A percentile compares a stretch with the other conserved stretches of the same genome.
Conservation (phyloP, 2,329 filamentous ascomycete genomes). For the Nemania serpens region DNA sequence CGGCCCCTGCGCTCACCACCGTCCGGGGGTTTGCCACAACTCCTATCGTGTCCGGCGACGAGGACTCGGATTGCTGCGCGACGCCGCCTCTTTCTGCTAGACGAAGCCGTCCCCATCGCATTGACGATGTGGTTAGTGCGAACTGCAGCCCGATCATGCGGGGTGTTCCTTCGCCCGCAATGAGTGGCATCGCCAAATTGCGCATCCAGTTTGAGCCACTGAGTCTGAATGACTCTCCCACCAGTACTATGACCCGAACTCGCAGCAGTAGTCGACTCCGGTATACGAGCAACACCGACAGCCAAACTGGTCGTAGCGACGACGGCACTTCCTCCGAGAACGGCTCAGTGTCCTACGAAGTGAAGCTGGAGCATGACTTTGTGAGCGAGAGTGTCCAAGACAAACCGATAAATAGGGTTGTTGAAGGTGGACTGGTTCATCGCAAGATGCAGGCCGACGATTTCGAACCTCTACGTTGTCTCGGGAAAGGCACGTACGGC, state of each 20-base stretch:
- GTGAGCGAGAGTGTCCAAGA: conserved; percentile 67
- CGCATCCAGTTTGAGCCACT: conserved; percentile 81
- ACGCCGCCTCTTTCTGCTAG: conserved; percentile 46
- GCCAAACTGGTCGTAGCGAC: conserved; percentile 60
- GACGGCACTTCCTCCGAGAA: conserved; percentile 73
- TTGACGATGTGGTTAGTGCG: conserved; percentile 64
- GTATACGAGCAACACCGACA: conserved; percentile 57
- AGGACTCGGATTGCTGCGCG: conserved; percentile 58
- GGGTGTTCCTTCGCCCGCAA: conserved; percentile 54
- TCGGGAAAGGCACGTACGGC: conserved; percentile 95
- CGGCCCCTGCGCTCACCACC: conserved; percentile 56
- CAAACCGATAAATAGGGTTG: conserved; percentile 43
- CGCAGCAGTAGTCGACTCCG: conserved; percentile 61
- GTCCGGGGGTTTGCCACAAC: conserved; percentile 63
- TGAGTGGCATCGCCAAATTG: conserved; percentile 80
- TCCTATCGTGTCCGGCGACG: conserved; percentile 59
- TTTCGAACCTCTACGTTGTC: conserved; percentile 87
- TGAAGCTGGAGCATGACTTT: conserved; percentile 83
- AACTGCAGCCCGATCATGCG: conserved; percentile 67
- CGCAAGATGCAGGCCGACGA: conserved; percentile 90
- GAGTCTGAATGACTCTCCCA: conserved; percentile 63
- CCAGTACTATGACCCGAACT: conserved; percentile 60
- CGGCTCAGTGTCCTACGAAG: conserved; percentile 76
- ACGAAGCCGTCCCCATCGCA: conserved; percentile 46
- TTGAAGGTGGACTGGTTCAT: conserved; percentile 59